Evolutionary conservation across 2,329 filamentous ascomycete species (phyloP), one percentile per base, ranked within the genome.

Genomic region (Xylaria sp.): DNA sequence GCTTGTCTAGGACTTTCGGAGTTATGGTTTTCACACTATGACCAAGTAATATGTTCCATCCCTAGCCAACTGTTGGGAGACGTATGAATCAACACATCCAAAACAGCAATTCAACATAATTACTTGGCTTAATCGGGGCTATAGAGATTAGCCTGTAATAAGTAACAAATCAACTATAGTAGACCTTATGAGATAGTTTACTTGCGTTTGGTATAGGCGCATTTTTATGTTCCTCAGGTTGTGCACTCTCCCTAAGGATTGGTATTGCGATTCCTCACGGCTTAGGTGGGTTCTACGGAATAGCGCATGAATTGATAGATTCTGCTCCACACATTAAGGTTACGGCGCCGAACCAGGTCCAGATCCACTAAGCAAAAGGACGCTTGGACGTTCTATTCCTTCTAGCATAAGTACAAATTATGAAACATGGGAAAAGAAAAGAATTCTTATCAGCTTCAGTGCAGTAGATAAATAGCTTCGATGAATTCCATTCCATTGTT

Each of bases 281-380:
- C n/a, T n/a, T 10, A 26, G 10, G 46, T 28, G 23, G 46, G 46
- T 28, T 49, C 23, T 2, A 26, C 44, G 9, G 38, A 17, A 40
- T 17, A 42, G 40, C 17, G 42, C 42, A 44, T 46, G 42, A 46
- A 20, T 13, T 28, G 6, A n/a, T 20, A 46, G 42, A 46, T 46
- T 46, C n/a, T 46, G 17, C 42, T 46, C 42, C 42, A 46, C 44
- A 46, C 44, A 46, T 46, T 23, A 46, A 46, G 44, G 44, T 46
- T 23, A 23, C n/a, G 20, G 17, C n/a, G 36, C 38, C 38, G 38
- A 7, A n/a, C 40, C 40, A 42, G 40, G 38, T 40, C 40, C 17
- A 44, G 42, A 44, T 9, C 42, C 42, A 44, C 42, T 20, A 42
- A 6, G 40, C 13, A n/a, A 44, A 20, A 6, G 6, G 10, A 42